A percentile compares a stretch with the other conserved stretches of the same genome.
Evolutionary conservation across 495 filamentous ascomycete species (phyloP).

Genomic region (Cudoniella acicularis): DNA sequence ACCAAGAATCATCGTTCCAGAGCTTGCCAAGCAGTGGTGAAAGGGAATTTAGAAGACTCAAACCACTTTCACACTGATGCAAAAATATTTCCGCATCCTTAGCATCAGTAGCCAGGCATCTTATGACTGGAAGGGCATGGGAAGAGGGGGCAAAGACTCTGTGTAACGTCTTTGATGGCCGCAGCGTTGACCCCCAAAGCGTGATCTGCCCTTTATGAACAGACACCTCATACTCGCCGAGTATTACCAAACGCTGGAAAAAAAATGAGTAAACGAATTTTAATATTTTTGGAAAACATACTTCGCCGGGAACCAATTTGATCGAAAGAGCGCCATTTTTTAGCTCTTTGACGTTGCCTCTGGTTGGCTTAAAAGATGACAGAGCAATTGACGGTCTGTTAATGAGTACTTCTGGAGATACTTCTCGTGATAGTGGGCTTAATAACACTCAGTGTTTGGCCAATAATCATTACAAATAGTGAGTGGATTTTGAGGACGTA

Average conservation of each 20-base stretch:
- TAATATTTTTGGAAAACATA: slow-evolving; percentile 25
- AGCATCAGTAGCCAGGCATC: slow-evolving; percentile 45
- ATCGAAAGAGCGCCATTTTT: slow-evolving; percentile 34
- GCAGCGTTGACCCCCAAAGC: slow-evolving; percentile 63
- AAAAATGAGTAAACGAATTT: too few relatives aligned
- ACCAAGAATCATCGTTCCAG: slow-evolving; percentile 58
- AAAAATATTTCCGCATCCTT: slow-evolving; percentile 48
- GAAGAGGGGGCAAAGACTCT: slow-evolving; percentile 71
- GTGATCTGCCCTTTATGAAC: slow-evolving; percentile 62
- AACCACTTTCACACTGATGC: slow-evolving; percentile 47
- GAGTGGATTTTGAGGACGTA: too few relatives aligned
- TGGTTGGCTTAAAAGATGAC: slow-evolving; percentile 42
- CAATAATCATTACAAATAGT: too few relatives aligned
- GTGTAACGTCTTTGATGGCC: slow-evolving; percentile 45
- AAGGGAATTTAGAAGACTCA: slow-evolving; percentile 55
- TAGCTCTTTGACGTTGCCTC: slow-evolving; percentile 36
- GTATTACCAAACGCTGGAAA: slow-evolving; percentile 58
- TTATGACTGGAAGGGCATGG: slow-evolving; percentile 71
- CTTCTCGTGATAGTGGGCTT: slow-evolving; percentile 17
- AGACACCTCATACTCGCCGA: slow-evolving; percentile 73
- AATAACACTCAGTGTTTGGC: slow-evolving; percentile 9
- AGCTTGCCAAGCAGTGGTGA: slow-evolving; percentile 69
- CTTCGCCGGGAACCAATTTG: slow-evolving; percentile 43
- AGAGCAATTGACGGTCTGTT: slow-evolving; percentile 25
- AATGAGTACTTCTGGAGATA: slow-evolving; percentile 8